Percentiles rank a stretch among this genome's conserved stretches.
These are phyloP conservation scores for Verticillium nubilum DNA, from an alignment of 2,329 filamentous ascomycete species.

Conservation along the genomic window DNA sequence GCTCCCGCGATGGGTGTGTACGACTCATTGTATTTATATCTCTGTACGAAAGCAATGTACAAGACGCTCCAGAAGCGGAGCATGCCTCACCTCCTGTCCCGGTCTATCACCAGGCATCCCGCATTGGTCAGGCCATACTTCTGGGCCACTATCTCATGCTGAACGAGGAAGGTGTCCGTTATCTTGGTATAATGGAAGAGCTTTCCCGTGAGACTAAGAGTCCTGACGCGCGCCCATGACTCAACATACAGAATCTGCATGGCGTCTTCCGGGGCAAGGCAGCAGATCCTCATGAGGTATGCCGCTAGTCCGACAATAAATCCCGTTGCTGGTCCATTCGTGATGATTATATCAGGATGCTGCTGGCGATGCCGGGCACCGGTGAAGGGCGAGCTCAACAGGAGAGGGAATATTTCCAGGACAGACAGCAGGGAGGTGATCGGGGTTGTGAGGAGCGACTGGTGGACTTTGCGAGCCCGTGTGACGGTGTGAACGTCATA, in stretches of 20 bases:
- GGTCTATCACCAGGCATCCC: conserved; percentile 28
- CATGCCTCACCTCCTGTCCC: neutral
- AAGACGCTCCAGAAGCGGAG: neutral
- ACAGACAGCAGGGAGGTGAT: conserved; percentile 62
- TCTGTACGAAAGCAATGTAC: neutral
- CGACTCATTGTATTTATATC: neutral
- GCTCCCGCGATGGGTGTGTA: neutral
- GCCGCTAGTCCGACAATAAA: conserved; percentile 62
- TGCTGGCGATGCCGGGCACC: conserved; percentile 16
- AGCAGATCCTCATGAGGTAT: conserved; percentile 40
- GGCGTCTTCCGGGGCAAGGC: conserved; percentile 39
- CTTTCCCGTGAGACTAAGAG: conserved; percentile 78
- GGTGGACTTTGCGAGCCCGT: conserved; percentile 76
- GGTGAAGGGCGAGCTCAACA: conserved; percentile 33
- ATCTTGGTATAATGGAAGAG: conserved; percentile 59
- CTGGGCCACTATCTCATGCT: conserved; percentile 63
- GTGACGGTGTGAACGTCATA: conserved; percentile 66
- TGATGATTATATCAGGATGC: conserved; percentile 72
- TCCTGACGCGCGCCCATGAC: conserved; percentile 82
- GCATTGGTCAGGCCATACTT: conserved; percentile 32
- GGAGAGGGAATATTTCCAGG: conserved; percentile 51
- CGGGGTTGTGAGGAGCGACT: conserved; percentile 69
- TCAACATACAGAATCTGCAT: conserved; percentile 83
- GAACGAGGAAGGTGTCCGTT: conserved; percentile 76
- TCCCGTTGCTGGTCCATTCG: conserved; percentile 84